Base-by-base conservation (phyloP, 176 grass and related monocot species). In the Oropetium thomaeum region DNA sequence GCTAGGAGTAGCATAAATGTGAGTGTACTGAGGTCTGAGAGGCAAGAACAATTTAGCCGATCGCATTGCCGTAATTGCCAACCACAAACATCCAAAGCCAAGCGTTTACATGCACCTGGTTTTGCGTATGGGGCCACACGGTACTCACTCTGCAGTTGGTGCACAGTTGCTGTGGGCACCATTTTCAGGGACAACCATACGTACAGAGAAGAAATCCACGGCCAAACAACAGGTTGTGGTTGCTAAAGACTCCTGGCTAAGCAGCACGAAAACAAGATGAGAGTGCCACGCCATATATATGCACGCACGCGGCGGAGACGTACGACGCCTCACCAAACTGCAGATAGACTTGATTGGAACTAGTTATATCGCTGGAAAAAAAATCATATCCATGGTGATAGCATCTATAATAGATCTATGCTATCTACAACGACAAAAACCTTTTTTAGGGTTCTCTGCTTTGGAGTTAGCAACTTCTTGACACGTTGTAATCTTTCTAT, bases 381-480 rank as follows among this genome's bases (percentile, higher is more conserved):
- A 17, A 4, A 4, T 47, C 28, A 8, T 5, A 19, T 62, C 64
- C 4, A 25, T 54, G 11, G n/a, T n/a, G n/a, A n/a, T n/a, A n/a
- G n/a, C n/a, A n/a, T n/a, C n/a, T n/a, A n/a, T n/a, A n/a, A n/a
- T n/a, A n/a, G n/a, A n/a, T n/a, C 1, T 58, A 45, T 71, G 57
- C 65, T 52, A 65, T 53, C 17, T 35, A 26, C 52, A 51, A 32
- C 20, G n/a, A n/a, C n/a, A n/a, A 67, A 51, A 79, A 37, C 73
- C 26, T 41, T 78, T 71, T 39, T 71, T 73, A 34, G 67, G 4
- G 80, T 22, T 28, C 58, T 28, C 58, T 28, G 20, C 67, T 43
- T 71, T 73, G 67, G 40, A 35, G 79, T 78, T 68, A 62, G 71
- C 27, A 55, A 8, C 70, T 86, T 76, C 70, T 86, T 76, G 43